Evolutionary conservation across 768 basidiomycete species (phyloP), one percentile per base, ranked within the genome.

Genomic region (Glaciozyma antarctica): DNA sequence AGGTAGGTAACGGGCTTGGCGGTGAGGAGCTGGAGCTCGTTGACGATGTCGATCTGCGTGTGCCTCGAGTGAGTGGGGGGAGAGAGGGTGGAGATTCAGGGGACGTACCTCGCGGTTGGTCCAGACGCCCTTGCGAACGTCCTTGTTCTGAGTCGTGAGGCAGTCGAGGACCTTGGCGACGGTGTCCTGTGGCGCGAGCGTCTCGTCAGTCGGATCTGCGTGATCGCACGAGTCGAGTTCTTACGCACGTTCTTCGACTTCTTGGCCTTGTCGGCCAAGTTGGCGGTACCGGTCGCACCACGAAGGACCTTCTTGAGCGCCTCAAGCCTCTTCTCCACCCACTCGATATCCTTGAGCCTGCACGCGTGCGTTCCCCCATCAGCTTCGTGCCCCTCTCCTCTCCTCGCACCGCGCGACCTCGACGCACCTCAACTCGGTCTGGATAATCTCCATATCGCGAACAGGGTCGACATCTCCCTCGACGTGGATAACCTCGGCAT

Each of bases 401-500:
- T 21, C 34, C 34, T 38, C n/a, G 41, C 19, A 7, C 53, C 17
- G 2, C 30, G 5, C 16, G 1, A 17, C 10, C 1, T n/a, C 1
- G 0, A 54, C 64, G 48, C 22, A 66, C 56, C 92, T 82, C 24
- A 99, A 80, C 77, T 99, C 95, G 12, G 85, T 94, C 71, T 86
- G 85, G 74, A 99, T 99, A 73, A 97, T 98, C 70, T 88, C 85
- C 93, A 98, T 97, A 78, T 99, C 95, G 65, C 95, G 87, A 47
- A 88, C 68, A 16, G 95, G 95, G 77, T 98, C 82, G 63, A 99
- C 92, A 72, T 98, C 95, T 52, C 95, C 95, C 78, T 98, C 95
- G 68, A 98, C 94, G 77, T 99, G 95, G 71, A 88, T 98, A 76
- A 99, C 92, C 73, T 99, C 95, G n/a, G 92, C 87, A 74, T 99